Evolutionary conservation across 371 early-diverging fungal species (phyloP).

Genomic region (Haplosporangium sp.): DNA sequence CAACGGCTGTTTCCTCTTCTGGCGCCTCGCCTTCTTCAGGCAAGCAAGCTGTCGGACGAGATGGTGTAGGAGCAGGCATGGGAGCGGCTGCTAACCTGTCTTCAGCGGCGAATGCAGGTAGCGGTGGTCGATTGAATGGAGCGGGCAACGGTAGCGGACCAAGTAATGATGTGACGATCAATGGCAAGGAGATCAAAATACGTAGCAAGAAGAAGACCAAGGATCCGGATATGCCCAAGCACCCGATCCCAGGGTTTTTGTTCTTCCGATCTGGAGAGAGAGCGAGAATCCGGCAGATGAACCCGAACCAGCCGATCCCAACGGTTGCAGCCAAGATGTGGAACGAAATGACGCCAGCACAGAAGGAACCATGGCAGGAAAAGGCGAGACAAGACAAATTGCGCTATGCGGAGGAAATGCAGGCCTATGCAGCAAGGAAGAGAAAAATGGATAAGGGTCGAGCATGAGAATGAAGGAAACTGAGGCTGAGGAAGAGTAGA

Average conservation of each 20-base stretch:
- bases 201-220: constrained; percentile 67
- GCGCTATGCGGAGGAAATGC: constrained; percentile 78
- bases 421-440: constrained; percentile 59
- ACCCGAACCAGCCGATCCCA: constrained; percentile 73
- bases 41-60: neutral
- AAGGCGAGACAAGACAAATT: constrained; percentile 77
- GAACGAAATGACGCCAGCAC: constrained; percentile 64
- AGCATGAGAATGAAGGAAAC: neutral
- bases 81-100: neutral
- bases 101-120: neutral
- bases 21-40: neutral
- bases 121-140: constrained; percentile 13
- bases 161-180: constrained; percentile 27
- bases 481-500: no score
- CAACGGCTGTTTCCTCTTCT: neutral
- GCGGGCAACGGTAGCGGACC: constrained; percentile 4
- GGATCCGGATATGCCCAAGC: constrained; percentile 79
- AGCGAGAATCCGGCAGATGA: constrained; percentile 64
- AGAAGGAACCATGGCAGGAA: constrained; percentile 68
- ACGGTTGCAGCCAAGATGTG: constrained; percentile 74
- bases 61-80: neutral
- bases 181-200: constrained; percentile 49
- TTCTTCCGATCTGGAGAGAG: constrained; percentile 74
- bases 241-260: constrained; percentile 82
- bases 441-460: constrained; percentile 28